Evolutionary conservation across 2,329 filamentous ascomycete genomes (phyloP).

Genomic region (Cladosporium cucumerinum): DNA sequence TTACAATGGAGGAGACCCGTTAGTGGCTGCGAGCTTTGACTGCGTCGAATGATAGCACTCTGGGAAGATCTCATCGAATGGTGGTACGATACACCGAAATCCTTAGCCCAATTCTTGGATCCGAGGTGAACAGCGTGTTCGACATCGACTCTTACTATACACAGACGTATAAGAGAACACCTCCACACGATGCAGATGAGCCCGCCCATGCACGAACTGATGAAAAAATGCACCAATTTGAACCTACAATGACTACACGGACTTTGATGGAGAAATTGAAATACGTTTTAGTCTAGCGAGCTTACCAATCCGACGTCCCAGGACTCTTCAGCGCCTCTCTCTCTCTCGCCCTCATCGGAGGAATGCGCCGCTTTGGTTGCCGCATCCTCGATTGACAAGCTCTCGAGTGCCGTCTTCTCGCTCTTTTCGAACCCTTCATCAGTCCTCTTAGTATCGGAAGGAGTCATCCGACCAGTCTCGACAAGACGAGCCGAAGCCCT

Average conservation of each 20-base stretch:
- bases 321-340: not conserved
- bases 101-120: not conserved
- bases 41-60: not conserved
- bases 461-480: not conserved
- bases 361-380: not conserved
- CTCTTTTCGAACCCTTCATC: not conserved
- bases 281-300: not conserved
- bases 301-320: not conserved
- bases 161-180: not conserved
- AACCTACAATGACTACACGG: too few species aligned
- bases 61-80: not conserved
- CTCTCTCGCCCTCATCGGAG: not conserved
- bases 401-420: too few species aligned
- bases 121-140: not conserved
- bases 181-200: too few species aligned
- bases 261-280: not conserved
- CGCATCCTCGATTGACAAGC: not conserved
- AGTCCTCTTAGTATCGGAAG: not conserved
- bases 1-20: conserved; percentile 21
- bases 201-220: too few species aligned
- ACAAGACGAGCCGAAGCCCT: not conserved
- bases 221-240: too few species aligned
- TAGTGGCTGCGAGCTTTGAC: conserved; percentile 7
- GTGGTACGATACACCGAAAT: not conserved
- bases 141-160: not conserved